Percentiles rank a stretch among this genome's conserved stretches.
Conservation (phyloP, 257 asterid genomes). For the Thymus quinquecostatus region DNA sequence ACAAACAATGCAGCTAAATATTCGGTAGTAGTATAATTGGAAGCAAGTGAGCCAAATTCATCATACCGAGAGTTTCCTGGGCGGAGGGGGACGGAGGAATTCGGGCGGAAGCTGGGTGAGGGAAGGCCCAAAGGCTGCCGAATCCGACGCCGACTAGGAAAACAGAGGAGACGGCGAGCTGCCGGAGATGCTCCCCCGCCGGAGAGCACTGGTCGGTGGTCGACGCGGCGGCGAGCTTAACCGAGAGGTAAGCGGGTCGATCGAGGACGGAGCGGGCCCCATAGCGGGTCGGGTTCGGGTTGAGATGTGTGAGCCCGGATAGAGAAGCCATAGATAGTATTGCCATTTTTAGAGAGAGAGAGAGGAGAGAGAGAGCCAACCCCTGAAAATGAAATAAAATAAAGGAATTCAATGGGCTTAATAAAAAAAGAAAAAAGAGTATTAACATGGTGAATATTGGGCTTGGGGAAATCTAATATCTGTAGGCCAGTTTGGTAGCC, state of each 20-base stretch:
- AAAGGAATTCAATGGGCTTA: too few relatives aligned
- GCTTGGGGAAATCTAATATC: too few relatives aligned
- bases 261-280: constrained; percentile 13
- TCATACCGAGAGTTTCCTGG: constrained; percentile 44
- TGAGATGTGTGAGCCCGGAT: constrained; percentile 10
- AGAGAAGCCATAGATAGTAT: constrained; percentile 17
- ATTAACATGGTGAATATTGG: too few relatives aligned
- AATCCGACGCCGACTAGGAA: constrained; percentile 49
- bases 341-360: constrained; percentile 13
- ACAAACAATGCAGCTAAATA: constrained; percentile 9
- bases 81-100: constrained; percentile 28
- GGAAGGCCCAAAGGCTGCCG: constrained; percentile 45
- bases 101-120: constrained; percentile 44
- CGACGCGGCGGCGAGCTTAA: constrained; percentile 27
- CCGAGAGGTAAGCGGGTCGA: constrained; percentile 22
- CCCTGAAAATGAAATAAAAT: too few relatives aligned
- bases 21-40: background rate
- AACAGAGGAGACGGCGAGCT: constrained; percentile 46
- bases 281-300: constrained; percentile 28
- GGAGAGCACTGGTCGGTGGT: constrained; percentile 29
- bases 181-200: constrained; percentile 50
- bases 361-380: too few relatives aligned
- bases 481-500: too few relatives aligned
- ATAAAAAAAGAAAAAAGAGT: too few relatives aligned
- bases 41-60: constrained; percentile 25